phyloP scores from a whole-genome alignment of 768 basidiomycete species.

The Leccinellum rugosiceps region DNA sequence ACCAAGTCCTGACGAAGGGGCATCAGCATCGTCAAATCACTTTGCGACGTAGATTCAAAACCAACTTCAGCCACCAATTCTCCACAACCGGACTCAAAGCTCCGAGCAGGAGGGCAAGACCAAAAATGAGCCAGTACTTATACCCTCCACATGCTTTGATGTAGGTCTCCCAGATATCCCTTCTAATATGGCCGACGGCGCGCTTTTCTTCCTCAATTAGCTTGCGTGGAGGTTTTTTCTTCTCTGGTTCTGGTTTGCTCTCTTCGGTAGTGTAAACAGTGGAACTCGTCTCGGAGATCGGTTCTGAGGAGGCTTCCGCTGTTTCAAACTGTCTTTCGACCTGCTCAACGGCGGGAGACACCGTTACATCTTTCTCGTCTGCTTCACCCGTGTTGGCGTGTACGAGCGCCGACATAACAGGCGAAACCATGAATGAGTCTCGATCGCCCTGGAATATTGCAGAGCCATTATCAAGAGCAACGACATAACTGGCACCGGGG shows the following conservation, averaged over 20 bases:
- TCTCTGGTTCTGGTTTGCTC: constrained; percentile 36
- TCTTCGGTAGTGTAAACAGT: constrained; percentile 38
- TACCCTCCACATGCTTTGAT: constrained; percentile 48
- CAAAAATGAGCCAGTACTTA: constrained; percentile 57
- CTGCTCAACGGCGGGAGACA: constrained; percentile 8
- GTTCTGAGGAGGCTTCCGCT: constrained; percentile 24
- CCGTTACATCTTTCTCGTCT: constrained; percentile 40
- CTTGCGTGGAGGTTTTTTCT: constrained; percentile 70
- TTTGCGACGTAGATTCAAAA: not conserved
- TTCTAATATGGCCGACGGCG: constrained; percentile 67
- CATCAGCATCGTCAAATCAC: constrained; percentile 24
- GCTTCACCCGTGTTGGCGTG: constrained; percentile 47
- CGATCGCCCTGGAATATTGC: constrained; percentile 69
- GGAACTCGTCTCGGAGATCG: constrained; percentile 42
- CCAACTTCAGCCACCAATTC: constrained; percentile 66
- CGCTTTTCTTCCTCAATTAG: constrained; percentile 81
- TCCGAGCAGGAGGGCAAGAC: constrained; percentile 48
- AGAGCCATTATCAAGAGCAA: constrained; percentile 70
- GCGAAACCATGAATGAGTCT: constrained; percentile 63
- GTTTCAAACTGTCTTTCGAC: constrained; percentile 3
- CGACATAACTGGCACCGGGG: constrained; percentile 76
- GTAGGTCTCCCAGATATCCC: constrained; percentile 64
- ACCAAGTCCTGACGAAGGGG: constrained; percentile 49
- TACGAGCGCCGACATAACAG: constrained; percentile 61
- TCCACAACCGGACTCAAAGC: constrained; percentile 66